These are phyloP conservation scores for Plasmodium gallinaceum DNA, from an alignment of 169 alveolate species.

Conservation along the genomic window DNA sequence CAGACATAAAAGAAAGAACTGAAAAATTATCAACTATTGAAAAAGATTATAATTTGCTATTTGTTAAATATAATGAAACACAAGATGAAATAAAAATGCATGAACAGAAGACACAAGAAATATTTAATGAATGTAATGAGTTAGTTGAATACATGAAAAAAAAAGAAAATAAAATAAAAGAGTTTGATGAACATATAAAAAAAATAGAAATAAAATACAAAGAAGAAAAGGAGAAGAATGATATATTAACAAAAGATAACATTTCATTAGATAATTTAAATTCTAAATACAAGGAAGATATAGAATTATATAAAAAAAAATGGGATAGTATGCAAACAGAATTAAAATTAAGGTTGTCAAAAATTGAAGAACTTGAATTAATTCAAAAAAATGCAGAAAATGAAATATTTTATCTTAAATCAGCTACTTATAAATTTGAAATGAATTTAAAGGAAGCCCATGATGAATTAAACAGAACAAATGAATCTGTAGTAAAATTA, in stretches of 20 bases:
- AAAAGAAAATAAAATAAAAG: conserved; percentile 74
- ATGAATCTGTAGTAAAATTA: conserved; percentile 15
- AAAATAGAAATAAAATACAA: conserved; percentile 76
- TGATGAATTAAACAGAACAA: conserved; percentile 64
- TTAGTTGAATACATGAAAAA: conserved; percentile 75
- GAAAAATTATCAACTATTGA: conserved; percentile 61
- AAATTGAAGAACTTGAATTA: conserved; percentile 72
- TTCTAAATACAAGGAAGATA: conserved; percentile 71
- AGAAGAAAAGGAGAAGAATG: conserved; percentile 76
- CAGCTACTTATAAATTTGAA: conserved; percentile 74
- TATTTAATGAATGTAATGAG: conserved; percentile 76
- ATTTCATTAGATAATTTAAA: conserved; percentile 55
- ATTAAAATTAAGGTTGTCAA: conserved; percentile 54
- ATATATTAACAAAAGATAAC: conserved; percentile 72
- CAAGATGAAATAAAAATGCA: conserved; percentile 78
- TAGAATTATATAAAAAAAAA: conserved; percentile 69
- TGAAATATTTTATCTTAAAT: conserved; percentile 70
- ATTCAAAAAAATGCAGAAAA: conserved; percentile 72
- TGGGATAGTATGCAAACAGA: conserved; percentile 67
- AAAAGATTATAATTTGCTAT: conserved; percentile 66
- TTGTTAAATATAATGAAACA: conserved; percentile 71
- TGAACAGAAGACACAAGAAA: conserved; percentile 70
- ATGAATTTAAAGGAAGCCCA: conserved; percentile 72
- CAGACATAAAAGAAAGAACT: conserved; percentile 73
- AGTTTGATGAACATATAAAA: conserved; percentile 72